Evolutionary conservation across 257 asterid species (phyloP), one percentile per base, ranked within the genome.

Genomic region (Solanum virginianum): DNA sequence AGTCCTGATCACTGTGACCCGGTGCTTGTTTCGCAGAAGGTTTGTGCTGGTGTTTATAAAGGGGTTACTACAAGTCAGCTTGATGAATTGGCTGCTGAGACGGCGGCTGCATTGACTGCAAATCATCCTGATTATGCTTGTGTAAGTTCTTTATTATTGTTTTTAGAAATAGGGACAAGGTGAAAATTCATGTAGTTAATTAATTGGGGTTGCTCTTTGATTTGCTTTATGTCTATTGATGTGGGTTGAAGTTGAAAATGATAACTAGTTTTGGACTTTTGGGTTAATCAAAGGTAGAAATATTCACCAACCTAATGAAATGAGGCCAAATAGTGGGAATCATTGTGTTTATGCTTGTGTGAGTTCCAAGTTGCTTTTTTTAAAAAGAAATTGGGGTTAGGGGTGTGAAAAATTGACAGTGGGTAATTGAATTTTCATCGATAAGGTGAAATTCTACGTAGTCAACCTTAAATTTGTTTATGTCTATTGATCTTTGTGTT

Each of bases 41-140:
- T 97, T 47, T 95, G 97, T 70, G 99, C 99, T 1, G 98, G 99
- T 49, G 98, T 97, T 54, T 97, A 92, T 88, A 94, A 91, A 80
- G 98, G 98, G 62, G 97, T 97, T 60, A 95, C 99, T 56, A 97
- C 99, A 2, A 97, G 98, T 85, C 98, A 94, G 92, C 96, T 97
- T 85, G 98, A 95, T 86, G 98, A 94, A 66, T 88, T 97, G 92
- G 99, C 98, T 36, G 99, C 99, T 2, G 98, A 97, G 89, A 97
- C 99, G 0, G 92, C 99, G 0, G 99, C 99, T 0, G 99, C 97
- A 51, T 72, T 97, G 98, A 95, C 98, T n/a, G 91, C 98, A 0
- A 93, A 92, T 65, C 99, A 97, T 70, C 98, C 99, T 36, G 99
- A 97, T 87, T 97, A 97, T 86, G 99, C 98, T 69, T 95, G 92